These are phyloP conservation scores for Fusarium tanahbumbuense DNA, from an alignment of 2,329 filamentous ascomycete species.

Conservation along the genomic window DNA sequence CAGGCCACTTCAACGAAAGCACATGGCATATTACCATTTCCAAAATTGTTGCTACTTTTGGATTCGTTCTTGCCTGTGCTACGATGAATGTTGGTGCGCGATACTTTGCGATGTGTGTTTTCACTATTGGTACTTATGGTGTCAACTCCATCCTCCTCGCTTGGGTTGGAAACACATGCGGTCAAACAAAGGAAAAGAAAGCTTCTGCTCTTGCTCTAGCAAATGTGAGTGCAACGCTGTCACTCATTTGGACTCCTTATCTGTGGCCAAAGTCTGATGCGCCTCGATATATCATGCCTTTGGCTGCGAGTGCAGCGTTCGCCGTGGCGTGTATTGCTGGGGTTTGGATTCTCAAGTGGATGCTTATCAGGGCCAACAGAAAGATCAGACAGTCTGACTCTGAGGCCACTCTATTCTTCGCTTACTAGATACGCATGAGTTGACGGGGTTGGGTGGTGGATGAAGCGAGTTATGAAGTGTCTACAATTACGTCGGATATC, in stretches of 20 bases:
- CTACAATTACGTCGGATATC: background rate
- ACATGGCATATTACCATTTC: slow-evolving; percentile 43
- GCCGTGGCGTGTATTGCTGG: slow-evolving; percentile 51
- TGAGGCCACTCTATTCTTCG: slow-evolving; percentile 41
- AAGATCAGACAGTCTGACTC: slow-evolving; percentile 43
- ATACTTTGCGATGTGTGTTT: slow-evolving; percentile 52
- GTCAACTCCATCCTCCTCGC: slow-evolving; percentile 60
- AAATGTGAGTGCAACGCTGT: slow-evolving; percentile 18
- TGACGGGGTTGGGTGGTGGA: background rate
- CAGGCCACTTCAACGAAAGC: slow-evolving; percentile 37
- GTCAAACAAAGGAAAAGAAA: slow-evolving; percentile 62
- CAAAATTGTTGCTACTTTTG: slow-evolving; percentile 53
- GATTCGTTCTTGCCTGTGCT: slow-evolving; percentile 41
- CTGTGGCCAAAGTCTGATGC: slow-evolving; percentile 39
- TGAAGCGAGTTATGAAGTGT: background rate
- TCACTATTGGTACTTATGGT: slow-evolving; percentile 50
- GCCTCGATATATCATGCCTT: slow-evolving; percentile 37
- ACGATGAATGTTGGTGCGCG: slow-evolving; percentile 42
- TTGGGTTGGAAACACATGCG: slow-evolving; percentile 56
- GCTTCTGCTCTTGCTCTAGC: slow-evolving; percentile 55
- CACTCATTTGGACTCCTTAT: slow-evolving; percentile 4
- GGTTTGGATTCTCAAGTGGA: slow-evolving; percentile 44
- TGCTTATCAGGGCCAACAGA: slow-evolving; percentile 45
- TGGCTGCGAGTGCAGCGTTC: slow-evolving; percentile 42
- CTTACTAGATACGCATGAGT: slow-evolving; percentile 18